phyloP scores from a whole-genome alignment of 1,139 yeast species.

The Candida dubliniensis region DNA sequence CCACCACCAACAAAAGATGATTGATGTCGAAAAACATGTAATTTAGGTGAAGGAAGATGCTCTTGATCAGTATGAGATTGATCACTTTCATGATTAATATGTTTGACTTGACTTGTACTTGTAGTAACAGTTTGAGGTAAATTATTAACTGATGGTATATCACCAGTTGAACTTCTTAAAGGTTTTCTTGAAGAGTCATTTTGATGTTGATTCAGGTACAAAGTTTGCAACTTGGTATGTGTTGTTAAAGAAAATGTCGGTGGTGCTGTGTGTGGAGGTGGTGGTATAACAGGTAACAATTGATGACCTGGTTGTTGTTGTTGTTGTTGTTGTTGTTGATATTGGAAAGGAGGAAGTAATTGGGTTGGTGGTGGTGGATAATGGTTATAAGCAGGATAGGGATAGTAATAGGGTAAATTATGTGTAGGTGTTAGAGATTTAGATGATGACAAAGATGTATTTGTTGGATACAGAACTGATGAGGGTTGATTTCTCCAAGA shows the following conservation, averaged over 20 bases:
- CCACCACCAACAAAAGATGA: no score
- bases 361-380: background rate
- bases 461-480: no score
- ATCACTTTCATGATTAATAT: no score
- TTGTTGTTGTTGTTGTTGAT: conserved; percentile 16
- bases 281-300: no score
- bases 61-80: no score
- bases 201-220: background rate
- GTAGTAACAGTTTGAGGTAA: no score
- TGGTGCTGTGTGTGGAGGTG: background rate
- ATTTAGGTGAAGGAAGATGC: no score
- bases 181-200: background rate
- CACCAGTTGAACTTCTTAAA: background rate
- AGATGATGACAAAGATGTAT: no score
- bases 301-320: conserved; percentile 9
- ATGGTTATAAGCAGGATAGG: background rate
- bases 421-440: no score
- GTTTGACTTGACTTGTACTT: no score
- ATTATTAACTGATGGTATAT: background rate
- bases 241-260: background rate
- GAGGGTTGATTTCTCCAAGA: background rate
- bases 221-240: background rate
- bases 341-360: conserved; percentile 10
- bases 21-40: no score
- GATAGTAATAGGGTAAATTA: background rate